Conservation (phyloP, 192 early-diverging fungal genomes). For the Phlyctochytrium arcticum region DNA sequence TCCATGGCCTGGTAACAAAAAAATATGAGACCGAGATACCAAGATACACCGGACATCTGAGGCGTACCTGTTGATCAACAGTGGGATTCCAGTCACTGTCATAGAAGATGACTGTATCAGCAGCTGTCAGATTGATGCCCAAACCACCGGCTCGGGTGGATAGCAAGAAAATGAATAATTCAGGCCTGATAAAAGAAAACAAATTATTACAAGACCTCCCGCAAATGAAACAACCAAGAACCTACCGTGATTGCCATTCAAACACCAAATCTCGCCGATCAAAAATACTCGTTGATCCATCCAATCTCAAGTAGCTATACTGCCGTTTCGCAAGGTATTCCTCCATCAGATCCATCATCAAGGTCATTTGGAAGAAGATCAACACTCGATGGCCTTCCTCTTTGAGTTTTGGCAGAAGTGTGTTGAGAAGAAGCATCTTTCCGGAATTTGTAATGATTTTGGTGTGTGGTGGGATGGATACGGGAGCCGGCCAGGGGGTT, state of each 20-base stretch:
- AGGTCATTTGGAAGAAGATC: constrained; percentile 89
- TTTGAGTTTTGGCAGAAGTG: constrained; percentile 69
- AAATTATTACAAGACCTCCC: not conserved
- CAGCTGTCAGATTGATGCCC: constrained; percentile 31
- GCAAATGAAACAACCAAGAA: constrained; percentile 1
- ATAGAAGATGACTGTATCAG: constrained; percentile 32
- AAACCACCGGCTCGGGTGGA: constrained; percentile 28
- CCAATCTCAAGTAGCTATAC: constrained; percentile 83
- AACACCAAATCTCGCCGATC: constrained; percentile 89
- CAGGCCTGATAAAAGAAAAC: constrained; percentile 45
- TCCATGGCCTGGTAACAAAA: constrained; percentile 83
- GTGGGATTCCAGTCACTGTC: constrained; percentile 75
- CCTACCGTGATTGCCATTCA: constrained; percentile 79
- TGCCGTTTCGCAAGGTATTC: constrained; percentile 85
- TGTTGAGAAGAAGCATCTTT: constrained; percentile 79
- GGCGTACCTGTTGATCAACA: constrained; percentile 68
- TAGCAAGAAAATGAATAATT: constrained; percentile 63
- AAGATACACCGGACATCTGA: not conserved
- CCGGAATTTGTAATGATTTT: constrained; percentile 61
- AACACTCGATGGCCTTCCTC: constrained; percentile 77
- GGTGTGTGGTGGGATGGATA: not conserved
- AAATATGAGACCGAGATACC: constrained; percentile 71
- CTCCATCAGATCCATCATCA: constrained; percentile 65
- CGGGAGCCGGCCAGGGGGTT: not conserved
- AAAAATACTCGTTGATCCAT: constrained; percentile 81